These are phyloP conservation scores for Fremontodendron californicum DNA, from an alignment of 345 rosid species.

Conservation along the genomic window DNA sequence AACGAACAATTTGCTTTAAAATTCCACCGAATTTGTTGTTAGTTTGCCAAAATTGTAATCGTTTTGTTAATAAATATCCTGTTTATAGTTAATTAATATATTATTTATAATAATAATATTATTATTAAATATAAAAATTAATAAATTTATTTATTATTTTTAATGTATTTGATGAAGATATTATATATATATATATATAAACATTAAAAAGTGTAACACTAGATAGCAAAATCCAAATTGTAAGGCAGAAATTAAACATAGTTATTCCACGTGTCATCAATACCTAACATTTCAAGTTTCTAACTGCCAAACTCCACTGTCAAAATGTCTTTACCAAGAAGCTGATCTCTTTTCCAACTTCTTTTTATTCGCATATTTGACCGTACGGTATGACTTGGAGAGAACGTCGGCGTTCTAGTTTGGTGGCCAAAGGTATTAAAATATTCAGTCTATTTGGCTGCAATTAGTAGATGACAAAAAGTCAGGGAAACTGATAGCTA, in stretches of 20 bases:
- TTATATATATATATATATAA: too few relatives aligned
- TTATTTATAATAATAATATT: too few relatives aligned
- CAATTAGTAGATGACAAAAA: not conserved
- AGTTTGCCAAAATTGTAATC: not conserved
- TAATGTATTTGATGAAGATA: too few relatives aligned
- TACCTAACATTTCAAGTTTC: not conserved
- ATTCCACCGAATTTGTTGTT: not conserved
- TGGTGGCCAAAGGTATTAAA: not conserved
- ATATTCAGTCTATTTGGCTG: not conserved
- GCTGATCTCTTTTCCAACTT: not conserved
- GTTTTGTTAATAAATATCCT: too few relatives aligned
- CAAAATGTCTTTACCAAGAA: too few relatives aligned
- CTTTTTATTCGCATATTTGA: not conserved
- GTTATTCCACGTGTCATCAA: not conserved
- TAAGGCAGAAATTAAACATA: not conserved
- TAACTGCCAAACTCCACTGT: not conserved
- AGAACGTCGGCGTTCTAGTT: not conserved
- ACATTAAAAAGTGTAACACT: too few relatives aligned
- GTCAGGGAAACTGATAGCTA: too few relatives aligned
- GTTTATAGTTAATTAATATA: too few relatives aligned
- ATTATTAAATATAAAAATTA: too few relatives aligned
- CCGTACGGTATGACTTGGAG: not conserved
- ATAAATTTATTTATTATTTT: too few relatives aligned
- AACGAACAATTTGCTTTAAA: not conserved
- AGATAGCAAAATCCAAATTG: too few relatives aligned